Percentiles rank a stretch among this genome's conserved stretches.
These are phyloP conservation scores for Mycena galericulata DNA, from an alignment of 768 basidiomycete genomes.

Conservation along the genomic window DNA sequence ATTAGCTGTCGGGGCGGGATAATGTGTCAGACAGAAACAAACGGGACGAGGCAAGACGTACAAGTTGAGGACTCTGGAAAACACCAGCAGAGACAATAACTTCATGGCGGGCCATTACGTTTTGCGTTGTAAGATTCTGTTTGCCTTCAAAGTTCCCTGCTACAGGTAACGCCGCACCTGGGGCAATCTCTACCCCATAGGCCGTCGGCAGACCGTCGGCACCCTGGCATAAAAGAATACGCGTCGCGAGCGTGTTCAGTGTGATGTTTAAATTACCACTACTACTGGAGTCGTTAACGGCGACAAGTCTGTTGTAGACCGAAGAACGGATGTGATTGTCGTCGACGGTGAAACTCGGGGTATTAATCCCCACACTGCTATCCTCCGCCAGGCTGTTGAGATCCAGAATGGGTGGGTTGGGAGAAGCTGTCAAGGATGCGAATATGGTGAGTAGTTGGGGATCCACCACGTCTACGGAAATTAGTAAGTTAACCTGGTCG, in stretches of 20 bases:
- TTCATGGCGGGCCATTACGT: conserved; percentile 36
- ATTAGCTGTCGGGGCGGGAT: conserved; percentile 22
- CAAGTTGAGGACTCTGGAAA: conserved; percentile 39
- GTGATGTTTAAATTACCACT: conserved; percentile 26
- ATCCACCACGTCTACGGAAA: conserved; percentile 37
- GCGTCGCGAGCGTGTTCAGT: conserved; percentile 28
- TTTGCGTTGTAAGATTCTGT: conserved; percentile 19
- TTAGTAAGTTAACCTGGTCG: not conserved
- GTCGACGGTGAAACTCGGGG: conserved; percentile 41
- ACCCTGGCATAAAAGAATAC: conserved; percentile 32
- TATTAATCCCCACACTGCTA: conserved; percentile 36
- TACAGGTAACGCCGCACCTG: conserved; percentile 34
- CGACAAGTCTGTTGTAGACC: conserved; percentile 30
- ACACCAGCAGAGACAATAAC: conserved; percentile 38
- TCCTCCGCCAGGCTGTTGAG: conserved; percentile 31
- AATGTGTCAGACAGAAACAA: not conserved
- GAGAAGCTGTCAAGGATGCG: not conserved
- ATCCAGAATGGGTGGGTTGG: conserved; percentile 22
- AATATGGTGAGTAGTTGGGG: conserved; percentile 31
- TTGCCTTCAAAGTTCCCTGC: conserved; percentile 36
- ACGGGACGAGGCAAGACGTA: not conserved
- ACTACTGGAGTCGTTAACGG: not conserved
- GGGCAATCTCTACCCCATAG: conserved; percentile 36
- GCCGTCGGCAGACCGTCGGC: conserved; percentile 30
- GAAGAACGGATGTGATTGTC: conserved; percentile 35